Base-by-base conservation (phyloP, 176 grass and related monocot genomes). In the Oryza coarctata region DNA sequence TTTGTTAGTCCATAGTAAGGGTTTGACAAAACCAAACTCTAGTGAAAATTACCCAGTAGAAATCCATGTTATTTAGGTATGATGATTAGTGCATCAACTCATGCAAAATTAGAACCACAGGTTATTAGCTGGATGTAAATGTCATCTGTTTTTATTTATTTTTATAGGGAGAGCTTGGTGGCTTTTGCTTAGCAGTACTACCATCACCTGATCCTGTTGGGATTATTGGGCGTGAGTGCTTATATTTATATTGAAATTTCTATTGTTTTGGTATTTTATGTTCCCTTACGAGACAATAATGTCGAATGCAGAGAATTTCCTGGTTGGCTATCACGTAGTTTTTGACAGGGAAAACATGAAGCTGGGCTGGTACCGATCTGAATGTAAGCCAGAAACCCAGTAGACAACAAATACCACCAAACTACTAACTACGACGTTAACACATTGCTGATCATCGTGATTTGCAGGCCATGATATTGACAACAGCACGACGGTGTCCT, bases 291-390 rank as follows among this genome's bases (percentile, higher is more conserved):
- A 23, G 14, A 33, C 28, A 70, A 27, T 79, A 66, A 5, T 84
- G 31, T 25, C n/a, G 4, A 34, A 72, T 92, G 88, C 89, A 94
- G 96, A 99, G 87, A 95, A 99, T 86, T 95, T 99, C 73, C 76
- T 99, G 85, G 92, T 88, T 26, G 97, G 96, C 15, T 94, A 99
- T 80, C 85, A 86, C 32, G 80, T 95, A 12, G 91, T 94, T 17
- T 99, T 94, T 39, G 89, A 99, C 77, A 88, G 91, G 90, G 93
- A 99, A 81, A 91, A 88, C 71, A 80, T 94, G 86, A 96, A 92
- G 62, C 70, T 99, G 55, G 91, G 93, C 32, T 99, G 93, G 93
- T 85, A 94, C 32, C 89, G 71, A 13, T 94, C 97, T 40, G 89
- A 96, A 80, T 96, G 97, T 96, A 93, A 96, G 90, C 52, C 58